Conservation (phyloP, 805 yeast genomes). For the Zygosaccharomyces gambellarensis region DNA sequence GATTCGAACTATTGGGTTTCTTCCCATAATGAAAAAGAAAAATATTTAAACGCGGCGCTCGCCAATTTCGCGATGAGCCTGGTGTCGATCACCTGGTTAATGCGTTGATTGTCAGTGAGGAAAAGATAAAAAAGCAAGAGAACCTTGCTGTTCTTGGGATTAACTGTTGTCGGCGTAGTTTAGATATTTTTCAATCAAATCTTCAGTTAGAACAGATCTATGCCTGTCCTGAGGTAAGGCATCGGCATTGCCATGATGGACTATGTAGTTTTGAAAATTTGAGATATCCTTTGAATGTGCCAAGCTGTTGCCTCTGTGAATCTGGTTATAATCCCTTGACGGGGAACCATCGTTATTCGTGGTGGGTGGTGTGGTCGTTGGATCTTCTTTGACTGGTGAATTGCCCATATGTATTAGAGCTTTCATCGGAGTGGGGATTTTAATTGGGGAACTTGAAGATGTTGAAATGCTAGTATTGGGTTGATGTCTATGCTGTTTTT, state of each 20-base stretch:
- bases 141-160: neutral
- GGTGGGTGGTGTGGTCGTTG: neutral
- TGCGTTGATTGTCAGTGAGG: too few species aligned
- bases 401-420: slow-evolving; percentile 21
- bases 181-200: slow-evolving; percentile 26
- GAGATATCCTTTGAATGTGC: slow-evolving; percentile 19
- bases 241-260: neutral
- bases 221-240: slow-evolving; percentile 6
- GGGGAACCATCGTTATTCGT: slow-evolving; percentile 7
- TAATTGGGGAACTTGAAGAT: slow-evolving; percentile 18
- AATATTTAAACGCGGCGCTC: slow-evolving; percentile 3
- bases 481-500: neutral
- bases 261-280: slow-evolving; percentile 17
- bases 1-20: neutral
- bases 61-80: neutral
- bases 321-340: slow-evolving; percentile 4
- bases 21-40: slow-evolving; percentile 1
- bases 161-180: slow-evolving; percentile 21
- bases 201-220: slow-evolving; percentile 13
- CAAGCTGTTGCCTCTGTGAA: slow-evolving; percentile 5
- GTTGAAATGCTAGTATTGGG: slow-evolving; percentile 6
- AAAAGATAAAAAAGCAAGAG: neutral
- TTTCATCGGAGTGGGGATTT: slow-evolving; percentile 26
- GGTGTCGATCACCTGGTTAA: too few species aligned
- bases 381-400: slow-evolving; percentile 16